These are phyloP conservation scores for Arabis hirsuta DNA, from an alignment of 345 rosid genomes.

Conservation along the genomic window DNA sequence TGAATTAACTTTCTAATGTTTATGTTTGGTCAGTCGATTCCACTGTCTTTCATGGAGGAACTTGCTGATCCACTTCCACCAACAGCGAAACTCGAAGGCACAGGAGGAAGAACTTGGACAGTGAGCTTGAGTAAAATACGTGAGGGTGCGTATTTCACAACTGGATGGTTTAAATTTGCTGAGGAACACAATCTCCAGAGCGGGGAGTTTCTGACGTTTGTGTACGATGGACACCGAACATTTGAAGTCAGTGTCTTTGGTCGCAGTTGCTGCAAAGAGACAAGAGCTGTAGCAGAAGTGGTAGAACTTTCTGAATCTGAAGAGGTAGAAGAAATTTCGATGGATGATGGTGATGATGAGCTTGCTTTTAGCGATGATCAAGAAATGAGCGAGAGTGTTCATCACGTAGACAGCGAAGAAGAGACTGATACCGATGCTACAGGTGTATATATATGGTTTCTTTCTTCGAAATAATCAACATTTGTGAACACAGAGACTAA, in stretches of 20 bases:
- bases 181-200: constrained; percentile 31
- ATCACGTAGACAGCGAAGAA: neutral
- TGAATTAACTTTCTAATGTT: neutral
- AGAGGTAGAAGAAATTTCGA: neutral
- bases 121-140: constrained; percentile 15
- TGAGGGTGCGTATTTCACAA: neutral
- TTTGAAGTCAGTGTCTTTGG: constrained; percentile 38
- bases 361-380: neutral
- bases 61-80: constrained; percentile 33
- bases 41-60: constrained; percentile 8
- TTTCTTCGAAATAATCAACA: neutral
- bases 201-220: constrained; percentile 39
- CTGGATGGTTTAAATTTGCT: constrained; percentile 38
- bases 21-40: constrained; percentile 28
- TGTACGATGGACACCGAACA: constrained; percentile 21
- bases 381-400: constrained; percentile 25
- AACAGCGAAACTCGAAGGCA: constrained; percentile 22
- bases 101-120: constrained; percentile 30
- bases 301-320: constrained; percentile 2
- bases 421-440: constrained; percentile 12
- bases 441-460: neutral
- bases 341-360: constrained; percentile 3
- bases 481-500: neutral
- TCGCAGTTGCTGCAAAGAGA: constrained; percentile 26
- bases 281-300: constrained; percentile 7